Base-by-base conservation (phyloP, 305 asterid species). In the Nicotiana rustica region DNA sequence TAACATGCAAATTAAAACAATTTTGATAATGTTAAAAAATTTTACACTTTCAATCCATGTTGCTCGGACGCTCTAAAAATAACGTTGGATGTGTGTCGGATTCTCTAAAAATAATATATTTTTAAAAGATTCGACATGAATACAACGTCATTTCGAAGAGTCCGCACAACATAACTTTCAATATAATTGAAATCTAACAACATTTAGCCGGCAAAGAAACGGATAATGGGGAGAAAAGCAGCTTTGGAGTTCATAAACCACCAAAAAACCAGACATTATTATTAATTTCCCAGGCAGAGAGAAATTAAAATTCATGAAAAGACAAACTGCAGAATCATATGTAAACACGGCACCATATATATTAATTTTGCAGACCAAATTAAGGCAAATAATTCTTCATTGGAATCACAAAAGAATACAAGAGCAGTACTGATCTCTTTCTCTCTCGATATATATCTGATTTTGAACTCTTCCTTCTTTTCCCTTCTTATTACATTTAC, bases 381-480 rank as follows among this genome's bases (percentile, higher is more conserved):
- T 33, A 33, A 56, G 55, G 33, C 81, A 82, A 2, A 82, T 62
- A 71, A 73, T 73, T 71, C 59, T 33, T 73, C 84, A 70, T 61
- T 70, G 56, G 57, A 44, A 59, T 71, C 73, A 18, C 49, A 41
- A 82, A 73, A 55, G 5, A 60, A 38, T 67, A 73, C 79, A 21
- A 73, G 10, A 41, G 41, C 7, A 25, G 29, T 25, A 71, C 6
- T 12, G 5, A 33, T 33, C 14, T 18, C 21, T 6, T 73, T 25
- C 8, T 21, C n/a, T 47, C 41, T 3, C 6, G 1, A 67, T 1
- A 67, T 3, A 15, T 17, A 35, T 29, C 10, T 38, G n/a, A 10
- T 6, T 10, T 70, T 70, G 31, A 41, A 38, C 31, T 18, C 19
- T 44, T 6, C 60, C 12, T 69, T 18, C 78, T n/a, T 12, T 70